Percentiles rank a stretch among this genome's conserved stretches.
Evolutionary conservation across 306 rosid species (phyloP).

Genomic region (Cicer judaicum): DNA sequence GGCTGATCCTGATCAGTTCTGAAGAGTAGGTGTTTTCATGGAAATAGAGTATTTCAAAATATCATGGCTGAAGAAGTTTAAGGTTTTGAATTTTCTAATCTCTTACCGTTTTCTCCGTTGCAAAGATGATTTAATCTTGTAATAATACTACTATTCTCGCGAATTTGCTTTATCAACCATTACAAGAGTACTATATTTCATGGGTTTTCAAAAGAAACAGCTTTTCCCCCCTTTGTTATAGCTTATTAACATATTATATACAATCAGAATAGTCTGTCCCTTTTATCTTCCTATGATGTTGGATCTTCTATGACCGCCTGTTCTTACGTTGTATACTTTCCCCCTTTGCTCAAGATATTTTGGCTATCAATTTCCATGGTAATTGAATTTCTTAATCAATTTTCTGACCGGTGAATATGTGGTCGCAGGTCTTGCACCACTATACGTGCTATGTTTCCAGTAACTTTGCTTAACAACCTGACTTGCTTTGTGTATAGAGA

Average conservation of each 20-base stretch:
- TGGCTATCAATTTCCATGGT: slow-evolving; percentile 48
- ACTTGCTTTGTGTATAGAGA: slow-evolving; percentile 61
- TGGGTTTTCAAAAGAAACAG: slow-evolving; percentile 32
- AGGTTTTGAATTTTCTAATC: slow-evolving; percentile 73
- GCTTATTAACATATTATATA: slow-evolving; percentile 27
- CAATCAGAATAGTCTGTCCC: slow-evolving; percentile 34
- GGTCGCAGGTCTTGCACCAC: slow-evolving; percentile 98
- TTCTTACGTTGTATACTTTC: slow-evolving; percentile 33
- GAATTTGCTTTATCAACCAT: slow-evolving; percentile 18
- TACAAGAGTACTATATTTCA: slow-evolving; percentile 17
- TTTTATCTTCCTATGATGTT: slow-evolving; percentile 27
- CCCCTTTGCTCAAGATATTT: slow-evolving; percentile 38
- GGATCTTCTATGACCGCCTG: slow-evolving; percentile 33
- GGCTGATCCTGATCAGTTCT: slow-evolving; percentile 58
- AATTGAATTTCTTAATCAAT: slow-evolving; percentile 56
- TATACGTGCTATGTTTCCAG: slow-evolving; percentile 78
- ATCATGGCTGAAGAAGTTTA: slow-evolving; percentile 60
- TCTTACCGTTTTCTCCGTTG: slow-evolving; percentile 38
- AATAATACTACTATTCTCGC: neutral
- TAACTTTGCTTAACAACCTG: slow-evolving; percentile 72
- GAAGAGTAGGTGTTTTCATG: slow-evolving; percentile 57
- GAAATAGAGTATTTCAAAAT: slow-evolving; percentile 56
- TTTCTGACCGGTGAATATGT: slow-evolving; percentile 78
- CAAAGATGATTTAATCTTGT: slow-evolving; percentile 38
- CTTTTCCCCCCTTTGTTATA: neutral